A percentile compares a stretch with the other conserved stretches of the same genome.
Evolutionary conservation across 176 grass and related monocot species (phyloP).

Genomic region (Rhipidocladum racemiflorum): DNA sequence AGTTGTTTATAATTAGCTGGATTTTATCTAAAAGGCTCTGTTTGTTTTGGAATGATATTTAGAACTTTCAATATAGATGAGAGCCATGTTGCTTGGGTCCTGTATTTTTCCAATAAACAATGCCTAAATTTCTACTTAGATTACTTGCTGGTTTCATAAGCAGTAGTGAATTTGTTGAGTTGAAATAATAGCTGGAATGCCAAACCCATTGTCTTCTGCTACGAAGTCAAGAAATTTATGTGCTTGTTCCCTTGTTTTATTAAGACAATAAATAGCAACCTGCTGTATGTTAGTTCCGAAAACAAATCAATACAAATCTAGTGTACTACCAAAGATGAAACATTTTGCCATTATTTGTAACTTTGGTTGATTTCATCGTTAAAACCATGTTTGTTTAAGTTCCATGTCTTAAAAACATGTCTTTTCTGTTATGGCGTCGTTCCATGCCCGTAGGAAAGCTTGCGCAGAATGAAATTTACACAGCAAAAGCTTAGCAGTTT

Average conservation of each 20-base stretch:
- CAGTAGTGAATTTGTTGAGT: neutral
- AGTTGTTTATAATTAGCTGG: neutral
- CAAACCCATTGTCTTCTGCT: neutral
- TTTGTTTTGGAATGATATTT: neutral
- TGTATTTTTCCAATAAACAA: neutral
- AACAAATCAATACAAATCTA: neutral
- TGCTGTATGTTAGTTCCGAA: neutral
- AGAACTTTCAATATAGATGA: neutral
- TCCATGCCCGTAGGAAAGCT: no score
- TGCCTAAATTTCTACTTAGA: neutral
- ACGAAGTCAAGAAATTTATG: neutral
- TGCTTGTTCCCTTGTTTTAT: neutral
- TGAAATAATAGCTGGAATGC: neutral
- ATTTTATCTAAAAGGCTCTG: neutral
- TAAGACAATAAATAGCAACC: neutral
- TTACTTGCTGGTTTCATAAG: neutral
- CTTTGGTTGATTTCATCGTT: neutral
- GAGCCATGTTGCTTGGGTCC: neutral
- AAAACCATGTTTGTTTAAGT: neutral
- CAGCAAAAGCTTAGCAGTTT: neutral
- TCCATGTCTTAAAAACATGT: no score
- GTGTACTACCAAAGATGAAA: neutral
- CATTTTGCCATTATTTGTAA: neutral
- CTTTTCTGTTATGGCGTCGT: no score
- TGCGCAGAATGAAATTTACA: neutral